phyloP scores from a whole-genome alignment of 345 rosid genomes.

The Moricandia moricandioides region DNA sequence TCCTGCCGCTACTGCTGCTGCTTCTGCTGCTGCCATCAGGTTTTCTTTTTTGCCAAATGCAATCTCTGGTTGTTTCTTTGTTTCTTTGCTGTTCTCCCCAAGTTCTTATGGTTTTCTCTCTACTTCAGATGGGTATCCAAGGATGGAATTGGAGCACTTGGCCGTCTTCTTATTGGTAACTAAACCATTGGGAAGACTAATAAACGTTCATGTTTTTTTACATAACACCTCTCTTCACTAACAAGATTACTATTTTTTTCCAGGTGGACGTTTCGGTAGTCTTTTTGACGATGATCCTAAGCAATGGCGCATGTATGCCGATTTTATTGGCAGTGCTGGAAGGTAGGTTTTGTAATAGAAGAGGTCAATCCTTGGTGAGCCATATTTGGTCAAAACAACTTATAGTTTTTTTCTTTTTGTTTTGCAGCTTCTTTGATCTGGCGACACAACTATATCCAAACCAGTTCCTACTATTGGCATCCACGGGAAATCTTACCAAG shows the following conservation, averaged over 20 bases:
- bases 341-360: slow-evolving; percentile 44
- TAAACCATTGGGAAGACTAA: slow-evolving; percentile 26
- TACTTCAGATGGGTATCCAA: slow-evolving; percentile 90
- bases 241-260: slow-evolving; percentile 31
- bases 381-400: neutral
- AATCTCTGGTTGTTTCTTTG: neutral
- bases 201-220: slow-evolving; percentile 8
- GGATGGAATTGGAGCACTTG: slow-evolving; percentile 97
- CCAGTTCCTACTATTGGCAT: slow-evolving; percentile 85
- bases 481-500: slow-evolving; percentile 94
- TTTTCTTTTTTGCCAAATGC: slow-evolving; percentile 11
- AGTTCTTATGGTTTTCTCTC: slow-evolving; percentile 7
- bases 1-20: slow-evolving; percentile 94
- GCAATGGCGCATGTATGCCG: slow-evolving; percentile 99
- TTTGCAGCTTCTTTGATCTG: slow-evolving; percentile 83
- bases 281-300: slow-evolving; percentile 97
- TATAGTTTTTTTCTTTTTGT: neutral
- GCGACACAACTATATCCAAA: slow-evolving; percentile 85
- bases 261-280: slow-evolving; percentile 91
- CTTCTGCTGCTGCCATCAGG: slow-evolving; percentile 68
- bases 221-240: slow-evolving; percentile 22
- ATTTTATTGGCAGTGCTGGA: slow-evolving; percentile 97
- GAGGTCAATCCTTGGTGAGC: neutral
- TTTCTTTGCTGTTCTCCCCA: neutral
- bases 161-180: slow-evolving; percentile 90